Conservation (phyloP, 2,329 filamentous ascomycete genomes). For the Didymella lethalis region DNA sequence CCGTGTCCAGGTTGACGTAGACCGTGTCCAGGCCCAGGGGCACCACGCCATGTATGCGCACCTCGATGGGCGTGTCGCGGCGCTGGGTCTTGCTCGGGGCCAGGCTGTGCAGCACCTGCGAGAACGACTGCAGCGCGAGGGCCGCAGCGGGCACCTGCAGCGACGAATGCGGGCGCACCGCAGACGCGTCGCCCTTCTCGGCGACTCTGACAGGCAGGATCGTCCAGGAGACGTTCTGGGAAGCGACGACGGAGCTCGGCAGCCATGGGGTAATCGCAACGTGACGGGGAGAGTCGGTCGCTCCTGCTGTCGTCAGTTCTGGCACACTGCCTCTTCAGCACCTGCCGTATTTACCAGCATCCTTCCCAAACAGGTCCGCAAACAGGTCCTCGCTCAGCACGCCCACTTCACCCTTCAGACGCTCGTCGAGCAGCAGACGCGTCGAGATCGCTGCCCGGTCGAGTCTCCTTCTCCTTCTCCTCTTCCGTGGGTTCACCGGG, state of each 20-base stretch:
- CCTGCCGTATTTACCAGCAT: constrained; percentile 28
- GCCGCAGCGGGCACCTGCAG: constrained; percentile 79
- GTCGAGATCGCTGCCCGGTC: constrained; percentile 80
- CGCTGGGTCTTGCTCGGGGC: constrained; percentile 79
- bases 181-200: constrained; percentile 42
- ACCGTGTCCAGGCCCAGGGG: constrained; percentile 83
- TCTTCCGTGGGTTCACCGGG: constrained; percentile 54
- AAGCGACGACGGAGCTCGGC: constrained; percentile 60
- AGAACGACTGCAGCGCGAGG: constrained; percentile 79
- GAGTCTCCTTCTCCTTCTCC: constrained; percentile 61
- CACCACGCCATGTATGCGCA: constrained; percentile 80
- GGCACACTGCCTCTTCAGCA: not conserved
- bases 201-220: constrained; percentile 75
- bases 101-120: constrained; percentile 73
- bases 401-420: constrained; percentile 83
- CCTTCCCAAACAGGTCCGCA: constrained; percentile 71
- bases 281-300: constrained; percentile 55
- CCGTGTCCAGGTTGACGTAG: constrained; percentile 84
- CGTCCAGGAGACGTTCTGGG: constrained; percentile 77
- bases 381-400: constrained; percentile 88
- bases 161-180: constrained; percentile 71
- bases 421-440: constrained; percentile 82
- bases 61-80: constrained; percentile 80
- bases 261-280: constrained; percentile 79
- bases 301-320: constrained; percentile 10